Conservation (phyloP, 768 basidiomycete species). For the Amanita rubescens region DNA sequence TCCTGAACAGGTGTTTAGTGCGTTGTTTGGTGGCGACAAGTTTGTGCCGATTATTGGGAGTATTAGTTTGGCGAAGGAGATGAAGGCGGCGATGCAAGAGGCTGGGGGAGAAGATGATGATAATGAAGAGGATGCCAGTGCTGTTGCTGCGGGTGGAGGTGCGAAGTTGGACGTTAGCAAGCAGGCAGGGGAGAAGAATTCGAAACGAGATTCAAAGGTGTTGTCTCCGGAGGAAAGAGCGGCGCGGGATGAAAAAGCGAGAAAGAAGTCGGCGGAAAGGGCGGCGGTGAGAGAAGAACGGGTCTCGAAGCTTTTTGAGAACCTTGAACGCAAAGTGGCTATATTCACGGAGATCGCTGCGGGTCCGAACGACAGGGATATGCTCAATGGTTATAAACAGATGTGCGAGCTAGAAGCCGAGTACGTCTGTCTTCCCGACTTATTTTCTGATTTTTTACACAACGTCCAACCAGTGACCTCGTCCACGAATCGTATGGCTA, state of each 20-base stretch:
- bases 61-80: conserved; percentile 82
- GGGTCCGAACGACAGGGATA: too few relatives aligned
- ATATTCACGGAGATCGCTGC: conserved; percentile 84
- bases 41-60: conserved; percentile 85
- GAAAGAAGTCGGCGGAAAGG: too few relatives aligned
- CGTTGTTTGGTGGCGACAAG: conserved; percentile 84
- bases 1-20: conserved; percentile 74
- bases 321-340: conserved; percentile 73
- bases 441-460: too few relatives aligned
- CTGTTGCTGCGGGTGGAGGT: too few relatives aligned
- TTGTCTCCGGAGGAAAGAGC: conserved; percentile 65
- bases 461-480: conserved; percentile 79
- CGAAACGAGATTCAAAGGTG: conserved; percentile 46
- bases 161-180: too few relatives aligned
- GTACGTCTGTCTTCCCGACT: too few relatives aligned
- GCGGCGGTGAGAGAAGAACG: too few relatives aligned
- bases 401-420: too few relatives aligned
- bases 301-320: conserved; percentile 70
- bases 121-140: conserved; percentile 33
- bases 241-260: too few relatives aligned
- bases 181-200: too few relatives aligned
- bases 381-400: too few relatives aligned
- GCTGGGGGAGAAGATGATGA: conserved; percentile 48
- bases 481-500: conserved; percentile 82
- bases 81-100: conserved; percentile 90